A percentile compares a stretch with the other conserved stretches of the same genome.
Conservation (phyloP, 1,284 basidiomycete species). For the Xerocomus amazonicus region DNA sequence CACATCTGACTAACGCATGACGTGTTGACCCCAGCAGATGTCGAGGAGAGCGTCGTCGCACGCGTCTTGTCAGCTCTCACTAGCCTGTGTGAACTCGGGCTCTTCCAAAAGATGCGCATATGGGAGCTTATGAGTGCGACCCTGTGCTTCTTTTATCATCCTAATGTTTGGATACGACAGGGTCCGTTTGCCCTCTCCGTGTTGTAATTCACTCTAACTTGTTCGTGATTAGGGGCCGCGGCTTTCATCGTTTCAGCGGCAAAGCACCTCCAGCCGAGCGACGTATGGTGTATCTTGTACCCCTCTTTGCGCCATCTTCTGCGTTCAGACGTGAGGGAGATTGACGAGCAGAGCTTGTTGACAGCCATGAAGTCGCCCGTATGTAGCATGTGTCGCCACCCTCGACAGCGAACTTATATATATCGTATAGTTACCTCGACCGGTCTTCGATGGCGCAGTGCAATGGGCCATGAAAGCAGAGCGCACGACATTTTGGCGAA, state of each 20-base stretch:
- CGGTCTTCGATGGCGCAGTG: conserved; percentile 83
- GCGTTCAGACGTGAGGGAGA: conserved; percentile 76
- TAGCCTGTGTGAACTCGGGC: conserved; percentile 79
- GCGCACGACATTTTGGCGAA: conserved; percentile 73
- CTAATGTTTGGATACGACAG: conserved; percentile 95
- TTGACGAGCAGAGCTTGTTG: conserved; percentile 75
- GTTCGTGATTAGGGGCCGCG: conserved; percentile 58
- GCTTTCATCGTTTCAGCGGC: conserved; percentile 86
- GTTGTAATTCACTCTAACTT: background rate
- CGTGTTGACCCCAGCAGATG: conserved; percentile 53
- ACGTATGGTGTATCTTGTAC: conserved; percentile 96
- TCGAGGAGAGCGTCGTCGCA: conserved; percentile 91
- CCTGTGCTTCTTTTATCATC: conserved; percentile 90
- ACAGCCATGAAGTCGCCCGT: conserved; percentile 78
- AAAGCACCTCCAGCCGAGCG: conserved; percentile 74
- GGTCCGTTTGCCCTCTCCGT: conserved; percentile 41
- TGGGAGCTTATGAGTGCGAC: conserved; percentile 91
- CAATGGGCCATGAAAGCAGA: conserved; percentile 84
- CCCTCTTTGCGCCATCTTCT: conserved; percentile 85
- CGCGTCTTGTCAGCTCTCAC: conserved; percentile 84
- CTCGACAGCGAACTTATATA: conserved; percentile 2
- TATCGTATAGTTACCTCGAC: conserved; percentile 59
- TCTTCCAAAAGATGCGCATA: conserved; percentile 89
- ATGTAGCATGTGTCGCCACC: conserved; percentile 28
- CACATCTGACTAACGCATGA: too few species aligned